Percentiles rank a stretch among this genome's conserved stretches.
Conservation (phyloP, 371 early-diverging fungal species). For the Rhizopus stolonifer region DNA sequence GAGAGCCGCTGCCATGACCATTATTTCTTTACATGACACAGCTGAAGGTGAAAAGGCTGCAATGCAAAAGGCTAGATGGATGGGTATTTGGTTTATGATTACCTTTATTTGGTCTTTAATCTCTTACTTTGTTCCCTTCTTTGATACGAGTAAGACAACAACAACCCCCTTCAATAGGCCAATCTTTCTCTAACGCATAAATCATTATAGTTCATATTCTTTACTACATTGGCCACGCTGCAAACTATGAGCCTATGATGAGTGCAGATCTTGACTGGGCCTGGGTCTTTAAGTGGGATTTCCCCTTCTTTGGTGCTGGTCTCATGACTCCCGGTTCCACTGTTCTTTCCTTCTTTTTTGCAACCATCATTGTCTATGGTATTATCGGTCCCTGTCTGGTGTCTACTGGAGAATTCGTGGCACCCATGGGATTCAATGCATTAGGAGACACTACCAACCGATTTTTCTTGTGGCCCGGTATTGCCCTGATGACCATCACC, state of each 20-base stretch:
- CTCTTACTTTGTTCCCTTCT: conserved; percentile 60
- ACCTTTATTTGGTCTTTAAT: conserved; percentile 51
- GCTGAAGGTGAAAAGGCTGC: conserved; percentile 44
- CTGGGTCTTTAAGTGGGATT: conserved; percentile 55
- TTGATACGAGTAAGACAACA: conserved; percentile 43
- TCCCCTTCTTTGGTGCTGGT: conserved; percentile 74
- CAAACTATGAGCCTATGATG: conserved; percentile 43
- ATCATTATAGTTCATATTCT: conserved; percentile 48
- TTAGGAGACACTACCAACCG: conserved; percentile 44
- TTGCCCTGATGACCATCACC: conserved; percentile 67
- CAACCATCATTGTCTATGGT: conserved; percentile 59
- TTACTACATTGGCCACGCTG: conserved; percentile 57
- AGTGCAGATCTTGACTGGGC: conserved; percentile 60
- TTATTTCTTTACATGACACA: conserved; percentile 58
- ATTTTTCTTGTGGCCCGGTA: conserved; percentile 74
- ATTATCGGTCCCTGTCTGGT: conserved; percentile 47
- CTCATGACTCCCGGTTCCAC: conserved; percentile 64
- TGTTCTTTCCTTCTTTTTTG: conserved; percentile 56
- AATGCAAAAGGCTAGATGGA: conserved; percentile 48
- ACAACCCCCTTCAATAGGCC: too few relatives aligned
- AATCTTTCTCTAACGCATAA: too few relatives aligned
- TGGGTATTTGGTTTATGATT: conserved; percentile 49
- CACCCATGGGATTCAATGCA: conserved; percentile 33
- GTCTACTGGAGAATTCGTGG: conserved; percentile 38
- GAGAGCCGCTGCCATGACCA: conserved; percentile 68